phyloP scores from a whole-genome alignment of 1,284 basidiomycete genomes.

The Schizophyllum amplum region DNA sequence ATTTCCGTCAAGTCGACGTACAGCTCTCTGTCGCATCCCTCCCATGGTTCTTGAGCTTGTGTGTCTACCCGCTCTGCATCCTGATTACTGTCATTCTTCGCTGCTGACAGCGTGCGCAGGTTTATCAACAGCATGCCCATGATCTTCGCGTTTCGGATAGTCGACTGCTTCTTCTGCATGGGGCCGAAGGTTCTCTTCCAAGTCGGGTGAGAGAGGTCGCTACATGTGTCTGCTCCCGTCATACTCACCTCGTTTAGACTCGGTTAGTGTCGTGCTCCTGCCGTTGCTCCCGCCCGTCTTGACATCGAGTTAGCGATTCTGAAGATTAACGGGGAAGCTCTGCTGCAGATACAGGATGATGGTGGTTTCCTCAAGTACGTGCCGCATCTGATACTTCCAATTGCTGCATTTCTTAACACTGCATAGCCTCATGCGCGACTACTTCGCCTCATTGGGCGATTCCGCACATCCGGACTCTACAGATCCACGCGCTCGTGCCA shows the following conservation, averaged over 20 bases:
- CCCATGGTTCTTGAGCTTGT: conserved; percentile 97
- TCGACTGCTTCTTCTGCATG: conserved; percentile 99
- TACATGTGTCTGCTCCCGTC: background rate
- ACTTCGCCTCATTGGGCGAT: conserved; percentile 90
- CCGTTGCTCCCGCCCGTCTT: background rate
- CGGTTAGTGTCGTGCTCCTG: conserved; percentile 26
- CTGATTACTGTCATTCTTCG: background rate
- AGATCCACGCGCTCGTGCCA: conserved; percentile 87
- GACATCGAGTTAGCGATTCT: conserved; percentile 64
- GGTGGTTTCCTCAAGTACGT: conserved; percentile 90
- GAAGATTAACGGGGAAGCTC: conserved; percentile 94
- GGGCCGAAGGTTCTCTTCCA: conserved; percentile 98
- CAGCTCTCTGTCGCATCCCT: conserved; percentile 95
- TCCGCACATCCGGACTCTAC: conserved; percentile 89
- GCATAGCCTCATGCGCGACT: conserved; percentile 81
- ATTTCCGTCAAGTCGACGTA: conserved; percentile 89
- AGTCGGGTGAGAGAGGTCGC: conserved; percentile 63
- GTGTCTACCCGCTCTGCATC: conserved; percentile 21
- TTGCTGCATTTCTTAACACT: conserved; percentile 26
- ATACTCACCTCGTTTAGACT: conserved; percentile 21
- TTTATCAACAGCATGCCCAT: conserved; percentile 99
- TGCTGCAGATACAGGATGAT: conserved; percentile 95
- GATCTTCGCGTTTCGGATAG: conserved; percentile 97
- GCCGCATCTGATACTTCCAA: background rate
- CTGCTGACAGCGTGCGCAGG: conserved; percentile 27